Base-by-base conservation (phyloP, 192 early-diverging fungal species). In the Spizellomyces sp. region DNA sequence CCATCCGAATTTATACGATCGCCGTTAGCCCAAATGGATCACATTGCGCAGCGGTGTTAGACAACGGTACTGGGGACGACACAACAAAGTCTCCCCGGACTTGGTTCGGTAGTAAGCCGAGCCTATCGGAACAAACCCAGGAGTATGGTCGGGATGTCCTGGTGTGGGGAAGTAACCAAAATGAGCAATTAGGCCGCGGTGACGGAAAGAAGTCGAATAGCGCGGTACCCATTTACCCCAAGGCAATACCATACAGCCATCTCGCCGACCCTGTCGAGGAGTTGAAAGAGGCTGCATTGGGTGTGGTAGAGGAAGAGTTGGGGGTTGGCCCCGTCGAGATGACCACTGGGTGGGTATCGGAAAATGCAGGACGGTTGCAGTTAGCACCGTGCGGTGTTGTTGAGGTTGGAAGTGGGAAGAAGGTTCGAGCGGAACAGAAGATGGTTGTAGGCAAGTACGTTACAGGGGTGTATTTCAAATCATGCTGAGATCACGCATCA, bases 101-200 rank as follows among this genome's bases (percentile, higher is more conserved):
- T n/a, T 54, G 50, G 50, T 19, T 54, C 14, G 17, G 14, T 54
- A 19, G 50, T n/a, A 12, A 54, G 50, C 17, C 50, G 17, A n/a
- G 14, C 17, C 1, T 54, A 54, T 4, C 50, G 12, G 50, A 54
- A n/a, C 14, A 54, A 12, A 8, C 7, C 15, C 10, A 61, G 44
- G 48, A 21, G 14, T 82, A 69, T 65, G 81, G 81, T 9, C 43
- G 58, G 42, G 81, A 83, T 50, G 76, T 75, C n/a, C 46, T 66
- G 55, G 41, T 75, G 36, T 83, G 81, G 81, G 81, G 81, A 15
- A n/a, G 21, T 14, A 83, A 83, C 54, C 50, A 61, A 6, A 27
- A 22, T 27, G 74, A 71, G 10, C 76, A 83, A 60, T 62, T 83
- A 12, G 64, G 59, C 6, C 17, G 76, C 0, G 65, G 36, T 5